These are phyloP conservation scores for Starmerella stellata DNA, from an alignment of 805 yeast species.

Conservation along the genomic window DNA sequence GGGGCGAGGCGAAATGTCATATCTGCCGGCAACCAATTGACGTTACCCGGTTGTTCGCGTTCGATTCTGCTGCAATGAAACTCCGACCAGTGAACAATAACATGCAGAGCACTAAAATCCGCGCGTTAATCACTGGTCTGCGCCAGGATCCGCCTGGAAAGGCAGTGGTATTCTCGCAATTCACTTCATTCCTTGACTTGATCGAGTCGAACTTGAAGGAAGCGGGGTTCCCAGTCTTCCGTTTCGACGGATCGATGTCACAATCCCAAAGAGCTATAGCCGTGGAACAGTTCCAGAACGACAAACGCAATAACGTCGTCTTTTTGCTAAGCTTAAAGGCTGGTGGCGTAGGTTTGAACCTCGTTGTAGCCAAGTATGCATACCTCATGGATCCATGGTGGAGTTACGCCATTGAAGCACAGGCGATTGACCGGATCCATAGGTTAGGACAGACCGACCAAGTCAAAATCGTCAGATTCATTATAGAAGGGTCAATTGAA, in stretches of 20 bases:
- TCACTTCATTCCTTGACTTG: constrained; percentile 62
- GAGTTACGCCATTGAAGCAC: constrained; percentile 83
- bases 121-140: constrained; percentile 7
- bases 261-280: constrained; percentile 47
- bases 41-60: constrained; percentile 31
- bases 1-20: constrained; percentile 40
- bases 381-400: constrained; percentile 96
- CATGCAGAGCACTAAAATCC: constrained; percentile 17
- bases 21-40: constrained; percentile 48
- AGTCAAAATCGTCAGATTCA: constrained; percentile 64
- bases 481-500: constrained; percentile 67
- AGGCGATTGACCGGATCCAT: constrained; percentile 80
- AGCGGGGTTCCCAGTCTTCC: constrained; percentile 36
- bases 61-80: constrained; percentile 17
- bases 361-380: constrained; percentile 70
- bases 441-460: constrained; percentile 66
- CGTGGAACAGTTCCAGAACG: constrained; percentile 34
- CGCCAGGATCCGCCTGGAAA: constrained; percentile 44
- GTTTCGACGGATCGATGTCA: constrained; percentile 69
- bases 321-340: constrained; percentile 66
- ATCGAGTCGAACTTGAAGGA: constrained; percentile 42
- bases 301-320: constrained; percentile 26
- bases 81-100: constrained; percentile 22
- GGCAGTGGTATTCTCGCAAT: constrained; percentile 79
- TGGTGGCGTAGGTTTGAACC: constrained; percentile 83